Base-by-base conservation (phyloP, 2,329 filamentous ascomycete species). In the Pestalotiopsis sp. region DNA sequence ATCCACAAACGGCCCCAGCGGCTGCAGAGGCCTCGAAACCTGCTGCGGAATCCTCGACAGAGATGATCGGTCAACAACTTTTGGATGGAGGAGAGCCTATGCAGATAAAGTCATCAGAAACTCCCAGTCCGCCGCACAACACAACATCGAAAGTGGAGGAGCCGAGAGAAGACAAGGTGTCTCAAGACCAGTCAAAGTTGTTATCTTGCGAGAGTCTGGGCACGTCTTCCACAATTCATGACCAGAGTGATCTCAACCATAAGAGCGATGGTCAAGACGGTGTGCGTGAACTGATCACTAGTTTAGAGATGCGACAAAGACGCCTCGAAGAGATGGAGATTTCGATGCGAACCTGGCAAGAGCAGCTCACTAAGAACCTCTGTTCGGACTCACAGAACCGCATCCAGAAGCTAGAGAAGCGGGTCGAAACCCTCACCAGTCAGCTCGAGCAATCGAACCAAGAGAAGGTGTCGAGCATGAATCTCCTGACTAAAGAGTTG, bases 321-420 rank as follows among this genome's bases (percentile, higher is more conserved):
- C 26, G 44, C 1, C 63, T 68, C 3, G 67, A 68, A 22, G 48
- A 40, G 3, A 58, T 65, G 20, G 67, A 65, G 64, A 13, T 52
- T 39, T 35, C 20, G 30, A n/a, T 67, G 66, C 14, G 17, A 17
- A 10, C 35, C 9, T 44, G 35, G 64, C 64, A 40, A 40, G 48
- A 24, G 14, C 14, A 38, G 30, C 26, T 59, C 2, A 30, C 17
- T 11, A 39, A 26, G 30, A 26, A 24, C 5, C 3, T 35, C 10
- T 7, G 2, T 7, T 35, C 7, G 22, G 61, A 65, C 9, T 26
- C 56, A 26, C 4, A 26, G 35, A n/a, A 44, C 14, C 61, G n/a
- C 26, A 9, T 60, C n/a, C 26, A 52, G n/a, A 38, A 26, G 13
- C 55, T 67, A 4, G 61, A 52, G 22, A 55, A 20, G 9, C 62